Evolutionary conservation across 2,329 filamentous ascomycete genomes (phyloP).

Genomic region (Daldinia eschscholtzii): DNA sequence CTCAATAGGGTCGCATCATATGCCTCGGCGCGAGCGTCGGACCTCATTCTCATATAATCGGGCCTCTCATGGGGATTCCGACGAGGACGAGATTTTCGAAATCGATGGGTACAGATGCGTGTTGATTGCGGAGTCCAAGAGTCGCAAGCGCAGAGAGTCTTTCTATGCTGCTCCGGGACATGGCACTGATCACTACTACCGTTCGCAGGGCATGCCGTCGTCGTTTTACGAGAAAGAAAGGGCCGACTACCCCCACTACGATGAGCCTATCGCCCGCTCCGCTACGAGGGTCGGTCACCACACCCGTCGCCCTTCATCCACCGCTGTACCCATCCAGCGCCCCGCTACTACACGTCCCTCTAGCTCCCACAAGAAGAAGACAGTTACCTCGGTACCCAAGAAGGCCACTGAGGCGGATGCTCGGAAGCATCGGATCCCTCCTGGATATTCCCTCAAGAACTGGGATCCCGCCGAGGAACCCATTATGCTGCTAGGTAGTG

Average conservation of each 20-base stretch:
- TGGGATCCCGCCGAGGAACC: slow-evolving; percentile 96
- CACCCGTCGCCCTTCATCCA: slow-evolving; percentile 63
- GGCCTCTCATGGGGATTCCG: slow-evolving; percentile 72
- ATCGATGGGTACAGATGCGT: slow-evolving; percentile 66
- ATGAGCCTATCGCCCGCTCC: slow-evolving; percentile 56
- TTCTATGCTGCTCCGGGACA: slow-evolving; percentile 64
- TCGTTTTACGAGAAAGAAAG: slow-evolving; percentile 57
- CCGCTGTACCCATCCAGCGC: slow-evolving; percentile 60
- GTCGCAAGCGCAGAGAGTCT: slow-evolving; percentile 54
- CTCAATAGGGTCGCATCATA: slow-evolving; percentile 55
- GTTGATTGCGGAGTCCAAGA: slow-evolving; percentile 64
- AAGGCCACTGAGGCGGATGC: slow-evolving; percentile 72
- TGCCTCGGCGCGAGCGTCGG: slow-evolving; percentile 65
- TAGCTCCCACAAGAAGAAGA: slow-evolving; percentile 58
- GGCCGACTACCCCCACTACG: slow-evolving; percentile 59
- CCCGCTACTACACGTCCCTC: slow-evolving; percentile 65
- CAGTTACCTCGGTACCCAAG: slow-evolving; percentile 47
- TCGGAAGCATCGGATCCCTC: slow-evolving; percentile 78
- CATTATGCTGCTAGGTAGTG: slow-evolving; percentile 92
- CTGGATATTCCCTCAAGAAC: slow-evolving; percentile 95
- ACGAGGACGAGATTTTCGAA: slow-evolving; percentile 73
- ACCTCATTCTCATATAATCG: slow-evolving; percentile 70
- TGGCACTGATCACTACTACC: slow-evolving; percentile 71
- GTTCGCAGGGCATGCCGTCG: slow-evolving; percentile 61
- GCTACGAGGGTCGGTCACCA: slow-evolving; percentile 56